Percentiles rank a stretch among this genome's conserved stretches.
Conservation (phyloP, 2,329 filamentous ascomycete species). For the Ophiocordyceps camponoti-rufipedis region DNA sequence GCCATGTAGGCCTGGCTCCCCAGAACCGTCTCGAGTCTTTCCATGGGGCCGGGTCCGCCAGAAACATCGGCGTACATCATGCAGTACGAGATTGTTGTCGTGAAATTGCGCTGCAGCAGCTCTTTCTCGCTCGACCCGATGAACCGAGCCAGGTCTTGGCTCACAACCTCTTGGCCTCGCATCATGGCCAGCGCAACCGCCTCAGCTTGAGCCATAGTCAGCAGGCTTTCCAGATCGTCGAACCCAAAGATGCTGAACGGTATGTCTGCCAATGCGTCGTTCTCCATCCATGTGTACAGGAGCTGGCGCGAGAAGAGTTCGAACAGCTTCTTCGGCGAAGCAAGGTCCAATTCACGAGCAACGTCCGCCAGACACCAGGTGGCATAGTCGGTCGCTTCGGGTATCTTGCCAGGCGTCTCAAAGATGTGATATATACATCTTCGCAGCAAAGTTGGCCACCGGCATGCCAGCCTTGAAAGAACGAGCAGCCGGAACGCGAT, state of each 20-base stretch:
- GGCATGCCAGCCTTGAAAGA: constrained; percentile 57
- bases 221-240: constrained; percentile 43
- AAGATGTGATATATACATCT: constrained; percentile 88
- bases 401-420: constrained; percentile 63
- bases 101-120: constrained; percentile 51
- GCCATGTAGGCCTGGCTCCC: constrained; percentile 46
- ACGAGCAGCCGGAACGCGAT: constrained; percentile 70
- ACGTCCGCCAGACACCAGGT: constrained; percentile 51
- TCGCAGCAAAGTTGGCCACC: constrained; percentile 73
- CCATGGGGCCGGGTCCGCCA: constrained; percentile 36
- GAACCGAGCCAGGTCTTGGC: constrained; percentile 38
- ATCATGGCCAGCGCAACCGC: constrained; percentile 66
- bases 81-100: constrained; percentile 66
- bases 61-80: constrained; percentile 39
- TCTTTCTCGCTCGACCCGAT: constrained; percentile 35
- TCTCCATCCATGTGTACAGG: constrained; percentile 75
- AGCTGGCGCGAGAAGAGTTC: constrained; percentile 73
- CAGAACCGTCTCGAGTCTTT: constrained; percentile 48
- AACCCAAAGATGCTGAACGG: constrained; percentile 82
- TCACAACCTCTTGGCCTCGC: constrained; percentile 50
- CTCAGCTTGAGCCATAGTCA: constrained; percentile 57
- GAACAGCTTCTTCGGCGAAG: constrained; percentile 55
- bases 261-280: constrained; percentile 47
- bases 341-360: constrained; percentile 44
- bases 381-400: constrained; percentile 49